Percentiles rank a stretch among this genome's conserved stretches.
Conservation (phyloP, 805 yeast genomes). For the Candida sonorensis region DNA sequence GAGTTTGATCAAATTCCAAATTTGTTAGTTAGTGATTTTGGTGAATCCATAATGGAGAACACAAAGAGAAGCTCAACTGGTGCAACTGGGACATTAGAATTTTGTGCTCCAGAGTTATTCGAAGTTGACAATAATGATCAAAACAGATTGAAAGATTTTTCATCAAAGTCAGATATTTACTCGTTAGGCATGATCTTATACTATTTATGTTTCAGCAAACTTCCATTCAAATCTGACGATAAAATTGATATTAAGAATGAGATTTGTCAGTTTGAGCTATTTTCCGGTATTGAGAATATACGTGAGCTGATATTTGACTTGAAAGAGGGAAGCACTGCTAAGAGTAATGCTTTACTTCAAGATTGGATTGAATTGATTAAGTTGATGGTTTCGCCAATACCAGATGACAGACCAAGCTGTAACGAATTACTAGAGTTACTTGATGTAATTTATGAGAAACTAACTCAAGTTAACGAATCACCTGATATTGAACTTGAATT, state of each 20-base stretch:
- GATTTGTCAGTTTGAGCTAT: slow-evolving; percentile 15
- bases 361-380: slow-evolving; percentile 26
- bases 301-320: slow-evolving; percentile 4
- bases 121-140: slow-evolving; percentile 18
- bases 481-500: slow-evolving; percentile 1
- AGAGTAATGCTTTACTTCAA: slow-evolving; percentile 17
- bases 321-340: background rate
- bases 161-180: slow-evolving; percentile 70
- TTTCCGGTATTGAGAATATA: slow-evolving; percentile 14
- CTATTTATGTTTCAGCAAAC: slow-evolving; percentile 60
- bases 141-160: slow-evolving; percentile 47
- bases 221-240: slow-evolving; percentile 47
- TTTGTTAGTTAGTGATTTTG: slow-evolving; percentile 82
- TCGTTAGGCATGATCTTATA: slow-evolving; percentile 80
- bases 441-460: slow-evolving; percentile 4
- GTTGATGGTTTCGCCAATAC: slow-evolving; percentile 23
- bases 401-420: slow-evolving; percentile 38
- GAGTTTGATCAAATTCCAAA: slow-evolving; percentile 42
- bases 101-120: slow-evolving; percentile 79
- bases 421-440: slow-evolving; percentile 30
- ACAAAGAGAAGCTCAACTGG: slow-evolving; percentile 64
- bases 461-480: background rate
- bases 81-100: slow-evolving; percentile 82
- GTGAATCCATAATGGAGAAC: slow-evolving; percentile 78
- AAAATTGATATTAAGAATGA: slow-evolving; percentile 20